Base-by-base conservation (phyloP, 306 rosid genomes). In the Prunus mongolica region DNA sequence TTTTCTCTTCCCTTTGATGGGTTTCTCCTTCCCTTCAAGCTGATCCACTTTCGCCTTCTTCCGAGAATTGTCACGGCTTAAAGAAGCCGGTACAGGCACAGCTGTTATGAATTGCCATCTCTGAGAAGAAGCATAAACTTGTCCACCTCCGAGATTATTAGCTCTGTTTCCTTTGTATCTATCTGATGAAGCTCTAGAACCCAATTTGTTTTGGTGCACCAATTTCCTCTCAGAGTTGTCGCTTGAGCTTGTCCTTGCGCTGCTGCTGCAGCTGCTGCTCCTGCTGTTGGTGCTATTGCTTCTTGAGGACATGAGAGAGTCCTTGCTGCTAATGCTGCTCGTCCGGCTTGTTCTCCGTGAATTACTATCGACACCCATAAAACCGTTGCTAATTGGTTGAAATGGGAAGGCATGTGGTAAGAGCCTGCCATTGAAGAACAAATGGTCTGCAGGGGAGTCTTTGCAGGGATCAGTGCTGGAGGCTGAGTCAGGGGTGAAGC, bases 81-180 rank as follows among this genome's bases (percentile, higher is more conserved):
- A 77, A 22, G 75, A 77, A 27, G 72, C 30, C 22, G 81, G 62
- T 11, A 64, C 69, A 0, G 89, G 93, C 34, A 86, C 86, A 1
- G 96, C 86, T 12, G 91, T 87, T 71, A 92, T 92, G 72, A 89
- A 90, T 71, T 89, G 96, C 97, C 98, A 92, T 81, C 93, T 87
- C 79, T 85, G 88, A 12, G 89, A 87, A 64, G 84, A 79, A 3
- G 87, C 91, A 45, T 85, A 91, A 14, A 74, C 82, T 18, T 80
- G 87, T 56, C 76, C 83, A 65, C 63, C 80, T 50, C 58, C 14
- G 6, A 63, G 30, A 30, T 30, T 28, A 63, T 30, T 63, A 13
- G 45, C 18, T 63, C 15, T 63, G 20, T 30, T 18, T 20, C 45
- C 45, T 28, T 50, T 72, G 52, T 70, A 49, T 5, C 55, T 15